Evolutionary conservation across 208 protist genomes (phyloP).

Genomic region (Trypanosoma mega): DNA sequence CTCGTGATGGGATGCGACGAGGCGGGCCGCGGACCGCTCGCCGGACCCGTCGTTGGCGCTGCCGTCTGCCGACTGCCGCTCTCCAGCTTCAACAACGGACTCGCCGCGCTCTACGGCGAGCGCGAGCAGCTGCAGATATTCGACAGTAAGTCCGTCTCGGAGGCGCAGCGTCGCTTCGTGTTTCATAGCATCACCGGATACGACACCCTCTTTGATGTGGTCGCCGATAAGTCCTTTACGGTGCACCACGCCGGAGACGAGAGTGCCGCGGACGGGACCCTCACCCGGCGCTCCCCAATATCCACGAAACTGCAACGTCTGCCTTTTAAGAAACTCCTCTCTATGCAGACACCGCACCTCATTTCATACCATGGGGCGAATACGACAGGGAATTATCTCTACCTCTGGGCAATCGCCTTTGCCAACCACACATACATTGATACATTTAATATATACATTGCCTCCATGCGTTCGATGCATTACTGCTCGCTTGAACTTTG

Average conservation of each 20-base stretch:
- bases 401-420: constrained; percentile 86
- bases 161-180: constrained; percentile 71
- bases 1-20: constrained; percentile 90
- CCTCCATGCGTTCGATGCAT: constrained; percentile 89
- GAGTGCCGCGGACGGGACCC: constrained; percentile 33
- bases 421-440: constrained; percentile 91
- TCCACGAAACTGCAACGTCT: constrained; percentile 66
- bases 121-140: constrained; percentile 86
- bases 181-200: constrained; percentile 85
- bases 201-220: constrained; percentile 72
- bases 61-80: constrained; percentile 81
- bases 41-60: constrained; percentile 87
- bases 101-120: constrained; percentile 67
- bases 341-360: constrained; percentile 84
- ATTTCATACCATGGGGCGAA: constrained; percentile 83
- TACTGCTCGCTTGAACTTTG: constrained; percentile 73
- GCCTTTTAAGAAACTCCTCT: constrained; percentile 83
- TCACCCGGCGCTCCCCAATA: constrained; percentile 49
- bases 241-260: constrained; percentile 82
- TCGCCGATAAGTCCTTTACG: constrained; percentile 52
- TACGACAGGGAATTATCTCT: constrained; percentile 79
- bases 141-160: constrained; percentile 84
- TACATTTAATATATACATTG: constrained; percentile 73
- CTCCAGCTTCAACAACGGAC: constrained; percentile 88
- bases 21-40: constrained; percentile 84